These are phyloP conservation scores for Rhazya stricta DNA, from an alignment of 257 asterid genomes.

Conservation along the genomic window DNA sequence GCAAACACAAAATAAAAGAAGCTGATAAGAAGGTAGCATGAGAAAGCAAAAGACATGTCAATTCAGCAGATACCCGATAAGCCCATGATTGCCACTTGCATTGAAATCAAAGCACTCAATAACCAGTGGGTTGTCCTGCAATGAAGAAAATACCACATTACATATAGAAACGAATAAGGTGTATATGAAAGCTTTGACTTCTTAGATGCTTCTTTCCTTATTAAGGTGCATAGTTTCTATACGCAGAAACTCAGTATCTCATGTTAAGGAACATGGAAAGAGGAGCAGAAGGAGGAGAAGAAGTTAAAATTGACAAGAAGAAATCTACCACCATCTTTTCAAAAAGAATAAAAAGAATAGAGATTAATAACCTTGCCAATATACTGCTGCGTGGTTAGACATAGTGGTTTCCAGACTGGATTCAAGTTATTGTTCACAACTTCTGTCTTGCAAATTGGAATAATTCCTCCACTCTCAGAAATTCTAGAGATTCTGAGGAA, in stretches of 20 bases:
- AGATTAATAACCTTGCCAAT: constrained; percentile 44
- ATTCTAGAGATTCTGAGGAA: constrained; percentile 70
- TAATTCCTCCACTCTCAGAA: constrained; percentile 47
- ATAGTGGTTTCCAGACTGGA: constrained; percentile 59
- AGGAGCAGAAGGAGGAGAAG: neutral
- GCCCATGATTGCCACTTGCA: constrained; percentile 56
- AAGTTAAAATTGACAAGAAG: neutral
- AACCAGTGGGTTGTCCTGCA: constrained; percentile 72
- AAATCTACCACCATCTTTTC: neutral
- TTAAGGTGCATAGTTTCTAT: neutral
- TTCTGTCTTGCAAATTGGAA: constrained; percentile 76
- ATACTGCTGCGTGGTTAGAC: constrained; percentile 51
- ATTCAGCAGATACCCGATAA: constrained; percentile 52
- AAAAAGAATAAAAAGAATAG: neutral
- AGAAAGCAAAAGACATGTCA: neutral
- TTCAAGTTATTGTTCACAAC: constrained; percentile 74
- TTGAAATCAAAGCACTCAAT: constrained; percentile 85
- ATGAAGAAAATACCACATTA: neutral
- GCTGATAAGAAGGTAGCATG: neutral
- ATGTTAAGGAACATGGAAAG: neutral
- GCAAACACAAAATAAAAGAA: neutral
- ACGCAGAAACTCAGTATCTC: neutral
- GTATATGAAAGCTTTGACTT: neutral
- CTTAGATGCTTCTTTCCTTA: neutral
- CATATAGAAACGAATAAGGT: neutral